phyloP scores from a whole-genome alignment of 805 yeast species.

The Candida ponderosae region DNA sequence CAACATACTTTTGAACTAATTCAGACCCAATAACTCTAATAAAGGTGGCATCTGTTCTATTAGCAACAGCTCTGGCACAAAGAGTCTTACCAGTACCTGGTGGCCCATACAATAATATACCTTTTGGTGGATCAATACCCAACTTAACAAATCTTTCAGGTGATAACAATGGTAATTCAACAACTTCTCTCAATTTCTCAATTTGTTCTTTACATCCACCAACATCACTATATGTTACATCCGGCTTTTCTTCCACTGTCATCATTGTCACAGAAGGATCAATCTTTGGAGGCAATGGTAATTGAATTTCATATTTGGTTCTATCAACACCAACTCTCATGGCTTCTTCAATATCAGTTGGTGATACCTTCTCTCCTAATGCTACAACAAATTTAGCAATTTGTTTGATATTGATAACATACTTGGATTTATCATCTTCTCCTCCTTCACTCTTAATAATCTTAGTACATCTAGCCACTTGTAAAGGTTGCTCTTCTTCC shows the following conservation, averaged over 20 bases:
- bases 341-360: constrained; percentile 98
- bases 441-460: constrained; percentile 64
- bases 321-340: constrained; percentile 99
- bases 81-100: constrained; percentile 99
- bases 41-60: constrained; percentile 97
- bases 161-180: constrained; percentile 84
- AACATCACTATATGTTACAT: constrained; percentile 95
- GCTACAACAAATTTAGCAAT: constrained; percentile 97
- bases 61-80: constrained; percentile 98
- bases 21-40: constrained; percentile 98
- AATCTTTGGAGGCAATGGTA: constrained; percentile 95
- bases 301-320: constrained; percentile 91
- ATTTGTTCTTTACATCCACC: constrained; percentile 99
- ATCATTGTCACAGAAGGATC: constrained; percentile 99
- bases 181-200: constrained; percentile 93
- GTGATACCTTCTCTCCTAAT: constrained; percentile 92
- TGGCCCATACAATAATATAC: constrained; percentile 92
- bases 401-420: constrained; percentile 94
- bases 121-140: constrained; percentile 99
- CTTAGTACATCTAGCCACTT: constrained; percentile 98
- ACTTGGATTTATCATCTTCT: constrained; percentile 82
- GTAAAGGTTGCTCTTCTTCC: constrained; percentile 91
- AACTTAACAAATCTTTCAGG: constrained; percentile 96
- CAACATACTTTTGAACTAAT: constrained; percentile 95
- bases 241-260: constrained; percentile 99